Percentiles rank a stretch among this genome's conserved stretches.
Evolutionary conservation across 257 asterid genomes (phyloP).

Genomic region (Leonotis leonurus): DNA sequence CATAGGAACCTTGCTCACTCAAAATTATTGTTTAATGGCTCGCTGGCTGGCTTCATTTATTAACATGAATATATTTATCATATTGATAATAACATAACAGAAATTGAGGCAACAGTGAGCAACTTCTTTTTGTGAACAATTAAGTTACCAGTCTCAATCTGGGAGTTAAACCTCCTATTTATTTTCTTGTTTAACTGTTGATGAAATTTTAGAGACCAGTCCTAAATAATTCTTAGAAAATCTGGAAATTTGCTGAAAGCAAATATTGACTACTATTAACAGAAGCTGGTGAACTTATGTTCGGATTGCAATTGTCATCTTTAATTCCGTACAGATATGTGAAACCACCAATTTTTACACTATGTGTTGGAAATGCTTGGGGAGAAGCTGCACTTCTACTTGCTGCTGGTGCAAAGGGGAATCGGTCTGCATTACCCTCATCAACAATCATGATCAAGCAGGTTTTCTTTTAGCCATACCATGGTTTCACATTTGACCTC

Average conservation of each 20-base stretch:
- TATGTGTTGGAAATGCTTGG: constrained; percentile 99
- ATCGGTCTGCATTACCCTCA: constrained; percentile 92
- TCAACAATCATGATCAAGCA: constrained; percentile 92
- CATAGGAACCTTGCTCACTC: not conserved
- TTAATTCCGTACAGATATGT: constrained; percentile 46
- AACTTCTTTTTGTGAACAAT: not conserved
- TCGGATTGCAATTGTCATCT: constrained; percentile 7
- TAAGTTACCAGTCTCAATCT: not conserved
- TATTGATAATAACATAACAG: not conserved
- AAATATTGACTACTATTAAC: not conserved
- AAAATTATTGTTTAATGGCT: not conserved
- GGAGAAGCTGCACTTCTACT: constrained; percentile 96
- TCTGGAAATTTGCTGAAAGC: not conserved
- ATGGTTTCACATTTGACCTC: not conserved
- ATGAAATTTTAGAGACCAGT: not conserved
- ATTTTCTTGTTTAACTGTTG: not conserved
- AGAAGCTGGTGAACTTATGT: not conserved
- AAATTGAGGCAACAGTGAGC: no score
- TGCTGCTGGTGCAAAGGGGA: constrained; percentile 97
- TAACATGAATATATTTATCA: not conserved
- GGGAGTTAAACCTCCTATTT: not conserved
- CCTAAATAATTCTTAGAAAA: constrained; percentile 5
- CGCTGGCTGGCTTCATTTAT: no score
- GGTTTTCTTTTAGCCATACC: constrained; percentile 35
- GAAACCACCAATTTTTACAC: constrained; percentile 83